A percentile compares a stretch with the other conserved stretches of the same genome.
Evolutionary conservation across 345 rosid genomes (phyloP).

Genomic region (Arabis alpina): DNA sequence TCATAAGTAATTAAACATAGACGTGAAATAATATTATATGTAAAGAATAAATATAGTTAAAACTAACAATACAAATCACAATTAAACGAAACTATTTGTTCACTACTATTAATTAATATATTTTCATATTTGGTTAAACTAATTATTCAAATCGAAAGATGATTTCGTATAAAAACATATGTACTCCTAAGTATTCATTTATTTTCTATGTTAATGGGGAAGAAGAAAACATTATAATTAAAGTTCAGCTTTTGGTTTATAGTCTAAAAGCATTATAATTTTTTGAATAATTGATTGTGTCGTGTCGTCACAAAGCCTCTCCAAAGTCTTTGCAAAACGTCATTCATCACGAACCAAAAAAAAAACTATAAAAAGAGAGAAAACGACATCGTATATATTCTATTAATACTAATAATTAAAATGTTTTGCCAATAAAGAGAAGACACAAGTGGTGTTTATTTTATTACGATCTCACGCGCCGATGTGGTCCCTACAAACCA

Average conservation of each 20-base stretch:
- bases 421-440: conserved; percentile 37
- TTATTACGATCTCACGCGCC: conserved; percentile 36
- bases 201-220: no score
- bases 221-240: no score
- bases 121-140: neutral
- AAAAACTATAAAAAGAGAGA: conserved; percentile 29
- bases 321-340: conserved; percentile 32
- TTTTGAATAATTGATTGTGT: neutral
- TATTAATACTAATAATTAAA: conserved; percentile 34
- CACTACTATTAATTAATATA: no score
- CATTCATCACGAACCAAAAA: conserved; percentile 18
- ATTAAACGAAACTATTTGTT: no score
- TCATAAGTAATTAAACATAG: no score
- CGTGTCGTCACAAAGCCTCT: conserved; percentile 10
- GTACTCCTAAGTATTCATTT: no score
- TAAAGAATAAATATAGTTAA: no score
- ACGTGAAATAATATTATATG: no score
- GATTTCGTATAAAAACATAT: neutral
- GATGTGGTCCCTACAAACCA: conserved; percentile 23
- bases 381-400: conserved; percentile 40
- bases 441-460: conserved; percentile 36
- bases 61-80: no score
- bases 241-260: neutral
- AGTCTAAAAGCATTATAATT: neutral
- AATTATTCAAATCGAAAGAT: neutral